Base-by-base conservation (phyloP, 2,329 filamentous ascomycete genomes). In the Pseudocercospora crystallina region DNA sequence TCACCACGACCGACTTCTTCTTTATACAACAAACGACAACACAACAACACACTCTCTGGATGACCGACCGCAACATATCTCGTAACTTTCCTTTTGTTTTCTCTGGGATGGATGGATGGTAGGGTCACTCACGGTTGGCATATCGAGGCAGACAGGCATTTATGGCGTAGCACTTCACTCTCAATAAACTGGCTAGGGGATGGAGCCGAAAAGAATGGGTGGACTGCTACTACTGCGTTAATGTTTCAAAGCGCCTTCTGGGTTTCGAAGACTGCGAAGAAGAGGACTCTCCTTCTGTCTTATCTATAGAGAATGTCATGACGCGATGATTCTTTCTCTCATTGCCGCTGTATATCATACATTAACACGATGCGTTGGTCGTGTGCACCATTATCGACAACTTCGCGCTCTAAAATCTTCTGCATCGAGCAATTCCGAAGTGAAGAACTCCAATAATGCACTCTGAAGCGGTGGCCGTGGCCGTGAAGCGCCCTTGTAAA, bases 261-360 rank as follows among this genome's bases (percentile, higher is more conserved):
- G 33, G 14, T n/a, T n/a, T n/a, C 12, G 3, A 35, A 35, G 33
- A 35, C 5, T n/a, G 33, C 12, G 8, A 35, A 35, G 33, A 35
- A 35, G 33, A 35, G 9, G 33, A 35, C 41, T 43, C n/a, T 34
- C 13, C 14, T 43, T 32, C 14, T 33, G 14, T 43, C 41, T 7
- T 43, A 15, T 43, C 14, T 12, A 13, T 43, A 43, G 41, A 43
- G 41, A 43, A 43, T 43, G 29, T 32, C 34, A 34, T 43, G 41
- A 43, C 3, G 58, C 57, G 3, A 43, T 43, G 30, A 32, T 14
- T 43, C 30, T 43, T 29, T 32, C 20, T 26, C 20, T 26, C 20
- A 26, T 26, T n/a, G n/a, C n/a, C n/a, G n/a, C n/a, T n/a, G n/a
- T n/a, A n/a, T n/a, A n/a, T n/a, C n/a, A n/a, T n/a, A n/a, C n/a